Conservation (phyloP, 495 filamentous ascomycete genomes). For the Gamarada debralockiae region DNA sequence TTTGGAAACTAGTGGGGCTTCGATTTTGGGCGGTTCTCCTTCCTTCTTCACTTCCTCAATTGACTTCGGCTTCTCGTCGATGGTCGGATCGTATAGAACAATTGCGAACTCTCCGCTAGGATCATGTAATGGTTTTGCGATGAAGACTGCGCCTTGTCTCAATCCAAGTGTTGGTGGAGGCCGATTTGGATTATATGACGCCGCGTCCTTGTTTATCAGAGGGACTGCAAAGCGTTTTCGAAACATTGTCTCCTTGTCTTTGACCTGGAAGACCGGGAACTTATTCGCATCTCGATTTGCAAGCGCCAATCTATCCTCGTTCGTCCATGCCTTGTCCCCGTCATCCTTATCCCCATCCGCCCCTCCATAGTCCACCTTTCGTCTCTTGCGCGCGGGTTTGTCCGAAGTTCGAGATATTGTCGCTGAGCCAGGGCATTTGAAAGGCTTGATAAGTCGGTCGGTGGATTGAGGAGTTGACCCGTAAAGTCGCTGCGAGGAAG, state of each 20-base stretch:
- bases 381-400: constrained; percentile 78
- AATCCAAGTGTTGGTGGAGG: constrained; percentile 85
- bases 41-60: constrained; percentile 46
- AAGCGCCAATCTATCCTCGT: constrained; percentile 81
- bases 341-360: constrained; percentile 70
- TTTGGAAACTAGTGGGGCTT: constrained; percentile 84
- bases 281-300: constrained; percentile 85
- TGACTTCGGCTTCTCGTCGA: constrained; percentile 74
- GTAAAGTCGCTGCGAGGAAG: constrained; percentile 9
- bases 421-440: constrained; percentile 88
- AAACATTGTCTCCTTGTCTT: constrained; percentile 82
- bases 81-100: constrained; percentile 90
- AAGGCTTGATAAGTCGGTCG: constrained; percentile 78
- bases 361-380: constrained; percentile 86
- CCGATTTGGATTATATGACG: constrained; percentile 68
- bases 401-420: constrained; percentile 66
- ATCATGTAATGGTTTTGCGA: constrained; percentile 90
- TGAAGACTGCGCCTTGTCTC: constrained; percentile 76
- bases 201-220: constrained; percentile 72
- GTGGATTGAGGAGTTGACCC: constrained; percentile 40
- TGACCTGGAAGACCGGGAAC: constrained; percentile 85
- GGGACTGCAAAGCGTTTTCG: constrained; percentile 81
- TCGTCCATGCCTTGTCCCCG: constrained; percentile 78
- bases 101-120: constrained; percentile 95
- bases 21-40: constrained; percentile 52